Conservation (phyloP, 1,284 basidiomycete genomes). For the Erythrobasidium hasegawianum region DNA sequence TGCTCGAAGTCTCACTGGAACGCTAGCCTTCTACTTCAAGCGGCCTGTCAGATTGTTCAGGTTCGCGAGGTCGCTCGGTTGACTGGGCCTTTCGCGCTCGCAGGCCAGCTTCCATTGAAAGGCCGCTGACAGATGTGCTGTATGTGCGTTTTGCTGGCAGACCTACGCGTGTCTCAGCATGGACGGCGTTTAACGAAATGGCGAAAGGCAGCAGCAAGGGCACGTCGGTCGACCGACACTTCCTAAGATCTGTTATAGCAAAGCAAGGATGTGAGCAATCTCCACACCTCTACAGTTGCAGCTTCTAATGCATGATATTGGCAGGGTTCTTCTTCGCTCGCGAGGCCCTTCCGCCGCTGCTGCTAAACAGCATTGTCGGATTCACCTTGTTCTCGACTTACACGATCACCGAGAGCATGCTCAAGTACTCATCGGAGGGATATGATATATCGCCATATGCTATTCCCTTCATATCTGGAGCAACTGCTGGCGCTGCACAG, state of each 20-base stretch:
- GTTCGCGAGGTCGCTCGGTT: no score
- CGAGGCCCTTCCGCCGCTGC: slow-evolving; percentile 30
- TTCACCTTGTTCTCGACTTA: slow-evolving; percentile 35
- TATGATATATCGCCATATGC: slow-evolving; percentile 21
- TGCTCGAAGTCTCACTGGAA: slow-evolving; percentile 22
- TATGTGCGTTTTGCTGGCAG: neutral
- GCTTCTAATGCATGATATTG: no score
- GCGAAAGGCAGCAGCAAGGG: slow-evolving; percentile 7
- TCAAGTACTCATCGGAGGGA: slow-evolving; percentile 18
- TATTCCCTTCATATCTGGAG: slow-evolving; percentile 45
- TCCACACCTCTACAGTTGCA: no score
- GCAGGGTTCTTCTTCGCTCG: slow-evolving; percentile 34
- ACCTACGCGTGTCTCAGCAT: slow-evolving; percentile 29
- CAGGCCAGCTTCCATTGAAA: no score
- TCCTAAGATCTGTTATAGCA: slow-evolving; percentile 14
- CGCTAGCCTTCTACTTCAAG: slow-evolving; percentile 33
- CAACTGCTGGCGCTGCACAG: slow-evolving; percentile 50
- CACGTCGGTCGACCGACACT: slow-evolving; percentile 8
- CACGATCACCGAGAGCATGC: slow-evolving; percentile 16
- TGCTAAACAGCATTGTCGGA: slow-evolving; percentile 29
- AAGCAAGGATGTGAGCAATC: slow-evolving; percentile 31
- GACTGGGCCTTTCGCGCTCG: no score
- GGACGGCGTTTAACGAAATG: slow-evolving; percentile 30
- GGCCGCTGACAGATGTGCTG: no score
- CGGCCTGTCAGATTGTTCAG: slow-evolving; percentile 26